A percentile compares a stretch with the other conserved stretches of the same genome.
These are phyloP conservation scores for Puccinellia tenuiflora DNA, from an alignment of 176 grass and related monocot species.

Conservation along the genomic window DNA sequence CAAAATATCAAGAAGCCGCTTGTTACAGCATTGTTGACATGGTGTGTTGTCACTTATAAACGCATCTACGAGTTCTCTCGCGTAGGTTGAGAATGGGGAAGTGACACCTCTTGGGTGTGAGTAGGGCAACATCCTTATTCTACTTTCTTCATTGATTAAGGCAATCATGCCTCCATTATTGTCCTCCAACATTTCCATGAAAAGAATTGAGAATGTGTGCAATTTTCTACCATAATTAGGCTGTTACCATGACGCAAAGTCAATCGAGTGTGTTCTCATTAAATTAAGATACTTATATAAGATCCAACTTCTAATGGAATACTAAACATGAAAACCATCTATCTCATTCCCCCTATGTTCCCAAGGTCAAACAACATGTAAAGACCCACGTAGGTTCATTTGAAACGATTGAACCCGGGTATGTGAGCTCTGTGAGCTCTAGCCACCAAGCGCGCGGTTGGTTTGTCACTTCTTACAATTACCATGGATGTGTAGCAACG, in stretches of 20 bases:
- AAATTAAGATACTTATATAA: not conserved
- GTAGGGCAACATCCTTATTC: not conserved
- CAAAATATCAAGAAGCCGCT: not conserved
- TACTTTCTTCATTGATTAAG: not conserved
- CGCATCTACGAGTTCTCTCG: not conserved
- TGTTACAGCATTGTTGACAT: not conserved
- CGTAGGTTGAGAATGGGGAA: not conserved
- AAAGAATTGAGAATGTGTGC: not conserved
- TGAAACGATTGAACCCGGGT: not conserved
- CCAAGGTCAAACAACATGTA: not conserved
- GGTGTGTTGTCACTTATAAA: not conserved
- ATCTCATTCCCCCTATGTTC: not conserved
- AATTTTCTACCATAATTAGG: not conserved
- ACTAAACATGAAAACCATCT: not conserved
- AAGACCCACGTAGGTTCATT: not conserved
- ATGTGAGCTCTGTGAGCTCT: too few species aligned
- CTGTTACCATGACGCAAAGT: not conserved
- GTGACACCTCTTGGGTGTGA: not conserved
- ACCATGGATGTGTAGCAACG: not conserved
- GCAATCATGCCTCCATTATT: not conserved
- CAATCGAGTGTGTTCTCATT: not conserved
- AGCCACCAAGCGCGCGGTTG: too few species aligned
- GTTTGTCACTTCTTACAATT: not conserved
- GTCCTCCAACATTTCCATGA: not conserved
- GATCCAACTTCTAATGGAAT: not conserved